Evolutionary conservation across 768 basidiomycete genomes (phyloP), one percentile per base, ranked within the genome.

Genomic region (Suillus subluteus): DNA sequence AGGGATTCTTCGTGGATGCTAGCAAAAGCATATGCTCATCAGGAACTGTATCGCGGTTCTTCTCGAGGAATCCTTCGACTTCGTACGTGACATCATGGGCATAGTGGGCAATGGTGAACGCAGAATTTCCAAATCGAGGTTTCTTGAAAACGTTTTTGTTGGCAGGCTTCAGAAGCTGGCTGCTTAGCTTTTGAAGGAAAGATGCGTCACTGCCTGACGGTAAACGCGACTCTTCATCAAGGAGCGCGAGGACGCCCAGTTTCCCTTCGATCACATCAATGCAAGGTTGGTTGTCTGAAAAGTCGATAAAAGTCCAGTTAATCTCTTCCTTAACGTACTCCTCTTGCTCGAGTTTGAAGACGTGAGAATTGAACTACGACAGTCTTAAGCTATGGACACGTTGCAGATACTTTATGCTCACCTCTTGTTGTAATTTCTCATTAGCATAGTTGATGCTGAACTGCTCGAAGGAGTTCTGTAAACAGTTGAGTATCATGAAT

Each of bases 391-490:
- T 15, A 71, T 71, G 63, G 72, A 52, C 61, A 58, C 6, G 50
- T 40, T 15, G 58, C 52, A 58, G 11, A 63, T 43, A 30, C n/a
- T 35, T 44, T 23, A 35, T 3, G 67, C 83, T 58, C 70, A 94
- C 95, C 89, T 98, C 96, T 79, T 99, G 98, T 73, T 99, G 98
- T 56, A 99, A 79, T 79, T 96, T 96, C 78, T 96, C 98, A 74
- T 99, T 99, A 30, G 98, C 98, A 76, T 99, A 99, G 76, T 99
- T 99, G 82, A 99, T 99, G 78, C 96, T 98, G 80, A 99, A 99
- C 81, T 99, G 98, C 79, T 99, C 95, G 72, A 97, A 93, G 2
- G 91, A 92, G 72, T 94, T 92, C 91, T 92, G 69, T 48, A 50
- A 62, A 63, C 9, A 26, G 50, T 21, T 41, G n/a, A 43, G 32